These are phyloP conservation scores for Scutellaria galericulata DNA, from an alignment of 257 asterid genomes.

Conservation along the genomic window DNA sequence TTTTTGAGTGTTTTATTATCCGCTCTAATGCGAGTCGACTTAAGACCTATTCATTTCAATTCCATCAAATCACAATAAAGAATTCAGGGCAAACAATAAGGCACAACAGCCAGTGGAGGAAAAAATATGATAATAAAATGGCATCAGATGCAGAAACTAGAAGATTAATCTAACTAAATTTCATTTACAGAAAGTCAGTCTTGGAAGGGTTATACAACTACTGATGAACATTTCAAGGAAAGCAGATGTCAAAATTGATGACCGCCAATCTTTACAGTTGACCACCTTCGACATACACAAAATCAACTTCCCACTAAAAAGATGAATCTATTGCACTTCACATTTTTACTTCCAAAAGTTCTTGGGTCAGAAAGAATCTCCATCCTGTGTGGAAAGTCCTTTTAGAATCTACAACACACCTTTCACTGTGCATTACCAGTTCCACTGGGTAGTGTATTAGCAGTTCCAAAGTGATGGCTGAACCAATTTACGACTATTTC, in stretches of 20 bases:
- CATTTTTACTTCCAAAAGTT: slow-evolving; percentile 10
- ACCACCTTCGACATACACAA: slow-evolving; percentile 24
- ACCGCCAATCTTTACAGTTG: slow-evolving; percentile 22
- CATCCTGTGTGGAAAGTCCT: slow-evolving; percentile 30
- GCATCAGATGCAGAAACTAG: too few species aligned
- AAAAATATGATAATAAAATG: too few species aligned
- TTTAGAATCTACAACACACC: slow-evolving; percentile 9
- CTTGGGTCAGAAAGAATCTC: not conserved
- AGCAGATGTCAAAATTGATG: slow-evolving; percentile 17
- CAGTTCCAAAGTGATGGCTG: slow-evolving; percentile 10
- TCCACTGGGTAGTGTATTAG: slow-evolving; percentile 12
- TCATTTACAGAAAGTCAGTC: not conserved
- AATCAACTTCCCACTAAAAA: not conserved
- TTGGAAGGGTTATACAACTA: not conserved
- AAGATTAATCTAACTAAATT: too few species aligned
- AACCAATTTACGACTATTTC: slow-evolving; percentile 28
- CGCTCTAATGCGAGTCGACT: too few species aligned
- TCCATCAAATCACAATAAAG: too few species aligned
- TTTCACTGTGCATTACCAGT: slow-evolving; percentile 14
- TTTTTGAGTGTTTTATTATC: too few species aligned
- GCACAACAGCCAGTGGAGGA: too few species aligned
- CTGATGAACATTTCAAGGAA: not conserved
- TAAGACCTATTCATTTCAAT: too few species aligned
- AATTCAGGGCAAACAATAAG: too few species aligned
- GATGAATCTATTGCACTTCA: slow-evolving; percentile 15